phyloP scores from a whole-genome alignment of 2,329 filamentous ascomycete genomes.

The Botrytis porri region DNA sequence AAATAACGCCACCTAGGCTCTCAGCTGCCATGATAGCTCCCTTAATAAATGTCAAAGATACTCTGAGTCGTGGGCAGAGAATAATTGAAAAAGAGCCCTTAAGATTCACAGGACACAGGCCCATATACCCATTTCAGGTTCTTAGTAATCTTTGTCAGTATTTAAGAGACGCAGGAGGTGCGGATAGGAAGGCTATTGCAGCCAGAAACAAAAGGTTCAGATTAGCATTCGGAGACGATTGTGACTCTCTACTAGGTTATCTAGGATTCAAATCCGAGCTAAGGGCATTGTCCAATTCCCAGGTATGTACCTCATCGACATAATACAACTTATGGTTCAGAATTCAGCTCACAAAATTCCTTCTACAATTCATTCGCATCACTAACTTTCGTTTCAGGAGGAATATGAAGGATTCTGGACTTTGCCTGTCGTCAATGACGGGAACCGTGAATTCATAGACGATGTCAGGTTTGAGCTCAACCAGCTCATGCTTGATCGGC shows the following conservation, averaged over 20 bases:
- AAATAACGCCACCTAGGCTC: slow-evolving; percentile 52
- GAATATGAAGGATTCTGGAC: slow-evolving; percentile 37
- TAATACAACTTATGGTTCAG: background rate
- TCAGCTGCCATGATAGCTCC: slow-evolving; percentile 46
- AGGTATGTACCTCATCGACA: slow-evolving; percentile 38
- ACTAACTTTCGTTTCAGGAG: slow-evolving; percentile 27
- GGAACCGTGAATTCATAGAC: slow-evolving; percentile 47
- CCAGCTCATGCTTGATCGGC: slow-evolving; percentile 26
- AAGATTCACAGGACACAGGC: slow-evolving; percentile 48
- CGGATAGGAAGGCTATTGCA: slow-evolving; percentile 52
- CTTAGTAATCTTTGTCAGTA: slow-evolving; percentile 58
- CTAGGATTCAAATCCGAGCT: slow-evolving; percentile 52
- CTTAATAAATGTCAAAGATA: slow-evolving; percentile 51
- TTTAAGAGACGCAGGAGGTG: slow-evolving; percentile 50
- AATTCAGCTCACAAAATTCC: background rate
- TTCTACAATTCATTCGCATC: background rate
- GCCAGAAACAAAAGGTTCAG: slow-evolving; percentile 62
- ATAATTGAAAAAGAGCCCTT: slow-evolving; percentile 51
- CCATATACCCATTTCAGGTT: slow-evolving; percentile 52
- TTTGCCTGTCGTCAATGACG: slow-evolving; percentile 30
- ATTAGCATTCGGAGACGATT: slow-evolving; percentile 60
- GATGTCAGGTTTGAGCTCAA: slow-evolving; percentile 57
- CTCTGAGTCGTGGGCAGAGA: slow-evolving; percentile 53
- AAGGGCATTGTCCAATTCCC: slow-evolving; percentile 35
- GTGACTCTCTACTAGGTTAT: slow-evolving; percentile 53